Percentiles rank a stretch among this genome's conserved stretches.
phyloP scores from a whole-genome alignment of 345 rosid genomes.

The Salix arbutifolia region DNA sequence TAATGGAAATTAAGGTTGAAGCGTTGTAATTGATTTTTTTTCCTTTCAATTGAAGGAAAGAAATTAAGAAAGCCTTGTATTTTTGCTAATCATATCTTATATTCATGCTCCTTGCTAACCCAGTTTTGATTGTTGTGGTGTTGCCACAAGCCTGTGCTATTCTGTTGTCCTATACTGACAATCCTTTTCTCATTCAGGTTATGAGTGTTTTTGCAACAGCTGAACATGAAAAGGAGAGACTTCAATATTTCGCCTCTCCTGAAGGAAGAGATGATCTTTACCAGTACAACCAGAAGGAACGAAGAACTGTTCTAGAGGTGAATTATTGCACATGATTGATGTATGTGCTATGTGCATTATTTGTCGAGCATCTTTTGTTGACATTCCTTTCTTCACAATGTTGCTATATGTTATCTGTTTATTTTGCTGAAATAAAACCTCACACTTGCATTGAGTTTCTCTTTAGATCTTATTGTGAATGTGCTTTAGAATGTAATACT shows the following conservation, averaged over 20 bases:
- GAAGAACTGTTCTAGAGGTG: conserved; percentile 90
- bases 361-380: neutral
- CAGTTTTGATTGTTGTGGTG: neutral
- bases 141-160: neutral
- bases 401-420: neutral
- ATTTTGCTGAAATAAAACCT: neutral
- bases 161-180: conserved; percentile 7
- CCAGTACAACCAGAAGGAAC: conserved; percentile 88
- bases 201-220: conserved; percentile 87
- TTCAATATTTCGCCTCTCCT: conserved; percentile 77
- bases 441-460: neutral
- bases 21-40: no score
- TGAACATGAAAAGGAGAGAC: conserved; percentile 78
- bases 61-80: neutral
- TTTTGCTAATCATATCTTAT: neutral
- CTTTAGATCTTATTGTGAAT: no score
- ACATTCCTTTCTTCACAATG: neutral
- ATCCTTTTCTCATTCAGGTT: conserved; percentile 37
- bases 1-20: neutral
- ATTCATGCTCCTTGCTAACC: neutral
- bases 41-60: neutral
- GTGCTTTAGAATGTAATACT: no score
- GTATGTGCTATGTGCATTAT: conserved; percentile 3
- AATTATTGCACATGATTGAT: conserved; percentile 11
- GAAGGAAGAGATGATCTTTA: conserved; percentile 95